Evolutionary conservation across 2,329 filamentous ascomycete species (phyloP).

Genomic region (Cladosporium sp.): DNA sequence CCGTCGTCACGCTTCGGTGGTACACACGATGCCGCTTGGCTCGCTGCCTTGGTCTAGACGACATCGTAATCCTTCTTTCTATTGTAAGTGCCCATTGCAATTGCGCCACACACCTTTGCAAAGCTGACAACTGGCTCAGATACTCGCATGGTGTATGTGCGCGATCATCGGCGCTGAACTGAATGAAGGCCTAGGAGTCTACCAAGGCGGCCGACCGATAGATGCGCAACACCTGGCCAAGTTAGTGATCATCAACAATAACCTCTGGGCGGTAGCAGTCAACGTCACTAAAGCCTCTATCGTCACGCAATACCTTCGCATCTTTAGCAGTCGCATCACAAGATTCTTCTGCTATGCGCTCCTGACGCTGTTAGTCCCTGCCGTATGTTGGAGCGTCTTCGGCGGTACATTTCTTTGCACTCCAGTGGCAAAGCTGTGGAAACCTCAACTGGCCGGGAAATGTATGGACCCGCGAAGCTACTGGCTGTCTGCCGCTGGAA

Average conservation of each 20-base stretch:
- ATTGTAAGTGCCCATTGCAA: conserved; percentile 28
- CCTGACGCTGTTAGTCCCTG: conserved; percentile 35
- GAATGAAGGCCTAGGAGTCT: conserved; percentile 28
- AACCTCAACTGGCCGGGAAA: conserved; percentile 31
- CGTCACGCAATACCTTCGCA: conserved; percentile 50
- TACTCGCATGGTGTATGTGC: conserved; percentile 34
- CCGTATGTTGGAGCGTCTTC: conserved; percentile 36
- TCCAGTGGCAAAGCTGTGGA: conserved; percentile 46
- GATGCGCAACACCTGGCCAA: conserved; percentile 29
- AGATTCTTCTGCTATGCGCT: conserved; percentile 41
- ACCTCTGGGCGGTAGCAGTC: conserved; percentile 36
- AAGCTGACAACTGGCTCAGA: conserved; percentile 20
- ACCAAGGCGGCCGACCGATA: conserved; percentile 17
- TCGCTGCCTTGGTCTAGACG: conserved; percentile 38
- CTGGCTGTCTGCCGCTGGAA: conserved; percentile 47
- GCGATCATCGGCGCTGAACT: conserved; percentile 31
- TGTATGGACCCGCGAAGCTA: conserved; percentile 44
- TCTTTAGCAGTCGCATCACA: conserved; percentile 42
- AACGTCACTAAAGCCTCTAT: conserved; percentile 50
- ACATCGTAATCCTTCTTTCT: conserved; percentile 39
- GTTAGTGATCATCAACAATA: conserved; percentile 36
- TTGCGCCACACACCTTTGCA: not conserved
- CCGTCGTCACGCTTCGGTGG: conserved; percentile 37
- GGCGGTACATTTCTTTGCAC: conserved; percentile 45
- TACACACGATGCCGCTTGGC: conserved; percentile 37